Conservation (phyloP, 352 stramenopile species). For the Globisporangium abappressorium region DNA sequence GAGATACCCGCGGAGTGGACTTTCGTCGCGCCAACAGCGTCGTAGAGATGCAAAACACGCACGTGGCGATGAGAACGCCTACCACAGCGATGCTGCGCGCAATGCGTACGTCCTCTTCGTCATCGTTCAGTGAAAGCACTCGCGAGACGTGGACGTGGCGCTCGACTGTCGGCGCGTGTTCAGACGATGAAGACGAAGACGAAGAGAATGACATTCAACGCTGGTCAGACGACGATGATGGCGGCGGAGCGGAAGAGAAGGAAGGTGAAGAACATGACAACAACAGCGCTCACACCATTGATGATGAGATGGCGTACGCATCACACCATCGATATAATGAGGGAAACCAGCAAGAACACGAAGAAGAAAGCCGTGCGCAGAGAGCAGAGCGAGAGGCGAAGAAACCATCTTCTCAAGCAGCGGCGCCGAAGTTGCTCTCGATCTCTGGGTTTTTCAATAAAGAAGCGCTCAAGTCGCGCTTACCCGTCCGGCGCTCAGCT, state of each 20-base stretch:
- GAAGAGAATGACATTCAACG: slow-evolving; percentile 1
- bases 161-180: slow-evolving; percentile 47
- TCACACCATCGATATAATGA: background rate
- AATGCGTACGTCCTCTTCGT: background rate
- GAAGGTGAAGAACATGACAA: background rate
- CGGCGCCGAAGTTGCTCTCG: slow-evolving; percentile 12
- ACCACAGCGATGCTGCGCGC: background rate
- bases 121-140: background rate
- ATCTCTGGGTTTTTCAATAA: slow-evolving; percentile 21
- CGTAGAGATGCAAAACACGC: background rate
- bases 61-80: background rate
- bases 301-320: background rate
- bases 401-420: background rate
- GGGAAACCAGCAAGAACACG: background rate
- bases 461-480: slow-evolving; percentile 17
- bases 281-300: background rate
- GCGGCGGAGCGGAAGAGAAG: background rate
- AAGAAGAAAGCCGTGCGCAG: background rate
- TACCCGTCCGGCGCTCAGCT: slow-evolving; percentile 6
- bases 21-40: slow-evolving; percentile 4
- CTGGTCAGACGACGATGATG: slow-evolving; percentile 10
- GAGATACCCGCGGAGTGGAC: background rate
- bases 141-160: slow-evolving; percentile 53
- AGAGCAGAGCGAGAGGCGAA: background rate
- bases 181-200: slow-evolving; percentile 30